Base-by-base conservation (phyloP, 31 red algal genomes). In the Odonthalia washingtoniensis region DNA sequence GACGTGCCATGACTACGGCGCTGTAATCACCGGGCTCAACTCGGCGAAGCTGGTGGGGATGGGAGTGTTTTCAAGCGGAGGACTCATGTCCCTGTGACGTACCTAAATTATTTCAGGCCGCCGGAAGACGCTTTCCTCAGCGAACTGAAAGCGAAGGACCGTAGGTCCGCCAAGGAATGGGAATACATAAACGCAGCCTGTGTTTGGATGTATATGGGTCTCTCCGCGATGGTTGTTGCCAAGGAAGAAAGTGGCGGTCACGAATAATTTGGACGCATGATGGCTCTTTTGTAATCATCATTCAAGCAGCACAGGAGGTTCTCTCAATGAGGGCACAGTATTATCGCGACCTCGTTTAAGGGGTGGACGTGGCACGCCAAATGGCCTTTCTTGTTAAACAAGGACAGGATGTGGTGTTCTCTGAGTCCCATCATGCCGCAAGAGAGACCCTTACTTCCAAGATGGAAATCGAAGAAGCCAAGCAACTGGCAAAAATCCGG, bases 121-220 rank as follows among this genome's bases (percentile, higher is more conserved):
- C 72, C 45, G 0, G 33, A 28, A 4, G 31, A 75, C 32, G 44
- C 82, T 3, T 86, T 62, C 31, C 34, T 75, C 43, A 75, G 9
- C 24, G 69, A 61, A 1, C 69, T 86, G 17, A 87, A 87, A 33
- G 33, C 3, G 3, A 77, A 74, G 36, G 46, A 87, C 33, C 72
- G 70, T 40, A 38, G 83, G 2, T 87, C 83, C 39, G 17, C 70
- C 3, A 77, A 87, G 68, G 72, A 87, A 26, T 77, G 52, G 72
- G 83, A 87, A 36, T 77, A 87, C 34, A 42, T 77, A 17, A 87
- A 77, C 72, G 70, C 70, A n/a, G 72, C 83, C 1, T 26, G 49
- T 21, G 14, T 77, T 4, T 64, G 45, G 69, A 31, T 31, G 31
- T 18, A 86, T n/a, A 36, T 63, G 9, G 63, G 41, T 57, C 40